phyloP scores from a whole-genome alignment of 805 yeast species.

The Ogataea sp. region DNA sequence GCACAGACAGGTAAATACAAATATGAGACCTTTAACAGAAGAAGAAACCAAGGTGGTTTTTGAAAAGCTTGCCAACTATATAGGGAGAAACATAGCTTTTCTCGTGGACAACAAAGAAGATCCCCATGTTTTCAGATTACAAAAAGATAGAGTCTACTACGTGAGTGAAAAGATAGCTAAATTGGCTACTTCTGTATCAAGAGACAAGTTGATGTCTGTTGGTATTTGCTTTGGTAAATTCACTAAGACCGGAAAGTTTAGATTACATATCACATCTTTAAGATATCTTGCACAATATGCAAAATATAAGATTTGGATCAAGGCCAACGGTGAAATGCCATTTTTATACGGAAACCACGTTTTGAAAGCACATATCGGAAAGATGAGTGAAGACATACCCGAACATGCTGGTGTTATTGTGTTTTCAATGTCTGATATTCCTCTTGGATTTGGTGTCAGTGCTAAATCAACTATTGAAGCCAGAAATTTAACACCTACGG shows the following conservation, averaged over 20 bases:
- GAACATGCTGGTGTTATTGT: constrained; percentile 96
- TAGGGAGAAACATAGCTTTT: constrained; percentile 90
- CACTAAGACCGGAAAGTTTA: constrained; percentile 94
- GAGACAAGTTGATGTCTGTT: constrained; percentile 84
- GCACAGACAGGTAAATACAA: no score
- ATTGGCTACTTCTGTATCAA: constrained; percentile 83
- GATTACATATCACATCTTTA: constrained; percentile 89
- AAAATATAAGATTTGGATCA: constrained; percentile 92
- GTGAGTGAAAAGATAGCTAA: constrained; percentile 77
- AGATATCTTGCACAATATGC: constrained; percentile 80
- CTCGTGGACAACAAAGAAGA: constrained; percentile 78
- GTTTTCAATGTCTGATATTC: constrained; percentile 84
- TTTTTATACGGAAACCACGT: constrained; percentile 94
- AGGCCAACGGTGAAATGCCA: constrained; percentile 98
- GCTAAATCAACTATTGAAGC: constrained; percentile 89
- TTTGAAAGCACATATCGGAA: constrained; percentile 91
- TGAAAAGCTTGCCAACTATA: constrained; percentile 91
- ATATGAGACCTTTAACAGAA: constrained; percentile 92
- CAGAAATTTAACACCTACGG: constrained; percentile 84
- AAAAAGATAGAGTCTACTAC: constrained; percentile 94
- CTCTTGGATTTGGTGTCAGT: constrained; percentile 92
- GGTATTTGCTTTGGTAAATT: constrained; percentile 95
- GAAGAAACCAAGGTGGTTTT: constrained; percentile 95
- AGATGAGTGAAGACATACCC: constrained; percentile 95
- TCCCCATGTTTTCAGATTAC: constrained; percentile 92